A percentile compares a stretch with the other conserved stretches of the same genome.
These are phyloP conservation scores for Leccinum uliginosum DNA, from an alignment of 768 basidiomycete species.

Conservation along the genomic window DNA sequence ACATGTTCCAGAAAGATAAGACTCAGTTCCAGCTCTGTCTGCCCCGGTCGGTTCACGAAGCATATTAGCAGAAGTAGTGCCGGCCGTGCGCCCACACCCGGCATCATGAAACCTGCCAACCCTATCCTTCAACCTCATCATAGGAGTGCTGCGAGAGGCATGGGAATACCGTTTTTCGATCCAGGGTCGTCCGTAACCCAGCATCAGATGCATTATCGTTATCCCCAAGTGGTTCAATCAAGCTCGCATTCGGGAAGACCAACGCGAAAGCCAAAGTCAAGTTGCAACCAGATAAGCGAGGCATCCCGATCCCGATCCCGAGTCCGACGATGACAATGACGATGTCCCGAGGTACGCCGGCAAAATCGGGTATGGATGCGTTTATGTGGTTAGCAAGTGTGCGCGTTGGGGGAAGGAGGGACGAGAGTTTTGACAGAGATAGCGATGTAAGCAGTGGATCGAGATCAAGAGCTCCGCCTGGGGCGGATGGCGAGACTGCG, in stretches of 20 bases:
- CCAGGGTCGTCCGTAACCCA: constrained; percentile 30
- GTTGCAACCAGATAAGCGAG: constrained; percentile 13
- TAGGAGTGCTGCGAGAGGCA: constrained; percentile 31
- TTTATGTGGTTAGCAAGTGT: constrained; percentile 72
- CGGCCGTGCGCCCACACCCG: constrained; percentile 31
- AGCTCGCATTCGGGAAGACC: constrained; percentile 12
- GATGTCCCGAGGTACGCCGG: constrained; percentile 45
- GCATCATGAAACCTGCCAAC: constrained; percentile 20
- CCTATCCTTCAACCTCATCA: constrained; percentile 32
- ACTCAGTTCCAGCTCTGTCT: constrained; percentile 46
- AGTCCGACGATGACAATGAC: constrained; percentile 32
- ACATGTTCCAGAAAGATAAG: constrained; percentile 43
- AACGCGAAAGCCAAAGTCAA: constrained; percentile 7
- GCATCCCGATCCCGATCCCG: constrained; percentile 22
- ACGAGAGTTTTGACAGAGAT: constrained; percentile 53
- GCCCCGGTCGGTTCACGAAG: constrained; percentile 63
- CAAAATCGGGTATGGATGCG: constrained; percentile 61
- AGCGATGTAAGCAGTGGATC: constrained; percentile 44
- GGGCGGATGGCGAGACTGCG: constrained; percentile 8
- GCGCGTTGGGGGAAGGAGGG: constrained; percentile 53
- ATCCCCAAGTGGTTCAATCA: constrained; percentile 8
- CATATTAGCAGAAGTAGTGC: constrained; percentile 71
- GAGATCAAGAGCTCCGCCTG: constrained; percentile 36
- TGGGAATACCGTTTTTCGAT: constrained; percentile 27
- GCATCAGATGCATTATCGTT: constrained; percentile 34